These are phyloP conservation scores for Arthromyces matolae DNA, from an alignment of 768 basidiomycete species.

Conservation along the genomic window DNA sequence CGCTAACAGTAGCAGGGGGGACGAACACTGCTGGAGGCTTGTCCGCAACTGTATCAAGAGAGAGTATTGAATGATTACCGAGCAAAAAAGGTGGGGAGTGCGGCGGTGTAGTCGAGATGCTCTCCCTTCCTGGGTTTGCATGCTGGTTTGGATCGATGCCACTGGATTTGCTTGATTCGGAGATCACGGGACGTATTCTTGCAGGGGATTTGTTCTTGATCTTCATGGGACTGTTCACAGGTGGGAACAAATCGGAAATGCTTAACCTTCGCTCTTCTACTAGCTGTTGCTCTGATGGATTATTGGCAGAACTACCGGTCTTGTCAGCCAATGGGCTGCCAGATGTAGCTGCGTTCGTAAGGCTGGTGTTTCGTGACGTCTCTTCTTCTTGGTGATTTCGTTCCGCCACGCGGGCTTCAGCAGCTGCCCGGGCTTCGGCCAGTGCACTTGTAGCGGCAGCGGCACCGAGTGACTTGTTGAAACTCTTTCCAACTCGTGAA, in stretches of 20 bases:
- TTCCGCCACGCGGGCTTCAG: slow-evolving; percentile 68
- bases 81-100: slow-evolving; percentile 48
- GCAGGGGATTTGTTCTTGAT: slow-evolving; percentile 32
- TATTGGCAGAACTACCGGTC: neutral
- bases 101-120: slow-evolving; percentile 54
- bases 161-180: too few relatives aligned
- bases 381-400: slow-evolving; percentile 50
- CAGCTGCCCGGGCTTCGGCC: slow-evolving; percentile 63
- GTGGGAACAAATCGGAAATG: slow-evolving; percentile 55
- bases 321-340: neutral
- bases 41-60: slow-evolving; percentile 54
- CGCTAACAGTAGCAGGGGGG: slow-evolving; percentile 32
- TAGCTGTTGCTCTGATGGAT: neutral
- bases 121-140: slow-evolving; percentile 25
- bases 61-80: slow-evolving; percentile 28
- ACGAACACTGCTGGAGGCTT: slow-evolving; percentile 52
- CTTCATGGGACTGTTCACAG: slow-evolving; percentile 29
- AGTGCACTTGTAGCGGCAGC: slow-evolving; percentile 52
- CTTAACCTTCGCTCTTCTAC: slow-evolving; percentile 41
- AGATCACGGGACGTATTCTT: too few relatives aligned
- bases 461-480: slow-evolving; percentile 61
- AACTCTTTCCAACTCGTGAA: slow-evolving; percentile 51
- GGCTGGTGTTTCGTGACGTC: slow-evolving; percentile 21
- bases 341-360: slow-evolving; percentile 11
- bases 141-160: slow-evolving; percentile 3